Conservation (phyloP, 345 rosid genomes). For the Salix caprea region DNA sequence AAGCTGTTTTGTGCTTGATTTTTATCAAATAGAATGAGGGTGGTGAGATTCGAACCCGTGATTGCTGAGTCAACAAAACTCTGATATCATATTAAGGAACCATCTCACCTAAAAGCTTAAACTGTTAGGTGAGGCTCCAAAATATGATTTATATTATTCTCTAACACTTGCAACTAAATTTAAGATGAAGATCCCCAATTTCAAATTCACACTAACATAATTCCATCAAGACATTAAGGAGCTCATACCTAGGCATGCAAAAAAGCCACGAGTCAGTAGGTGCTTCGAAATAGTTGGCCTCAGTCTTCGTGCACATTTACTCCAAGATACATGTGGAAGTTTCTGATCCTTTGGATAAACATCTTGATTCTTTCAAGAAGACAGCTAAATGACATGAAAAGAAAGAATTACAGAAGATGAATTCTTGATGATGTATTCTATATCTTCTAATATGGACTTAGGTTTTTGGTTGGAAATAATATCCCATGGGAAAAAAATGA, state of each 20-base stretch:
- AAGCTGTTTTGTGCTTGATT: no score
- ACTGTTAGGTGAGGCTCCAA: no score
- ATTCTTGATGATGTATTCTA: neutral
- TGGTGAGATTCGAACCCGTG: no score
- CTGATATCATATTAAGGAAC: no score
- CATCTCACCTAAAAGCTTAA: no score
- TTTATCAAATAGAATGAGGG: no score
- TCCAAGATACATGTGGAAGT: neutral
- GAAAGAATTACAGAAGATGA: no score
- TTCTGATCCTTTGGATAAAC: neutral
- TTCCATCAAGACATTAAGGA: neutral
- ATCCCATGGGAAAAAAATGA: neutral
- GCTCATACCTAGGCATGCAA: neutral
- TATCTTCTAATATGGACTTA: neutral
- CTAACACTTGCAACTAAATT: no score
- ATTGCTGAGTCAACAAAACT: no score
- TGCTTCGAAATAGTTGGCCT: neutral
- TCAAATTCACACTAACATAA: neutral
- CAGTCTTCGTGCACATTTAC: neutral
- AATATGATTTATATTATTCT: no score
- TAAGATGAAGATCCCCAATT: neutral
- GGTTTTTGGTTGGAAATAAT: neutral
- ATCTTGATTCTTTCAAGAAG: neutral
- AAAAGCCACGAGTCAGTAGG: neutral
- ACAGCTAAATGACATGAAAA: neutral